Base-by-base conservation (phyloP, 2,329 filamentous ascomycete species). In the Chaetoscypha palmicola region DNA sequence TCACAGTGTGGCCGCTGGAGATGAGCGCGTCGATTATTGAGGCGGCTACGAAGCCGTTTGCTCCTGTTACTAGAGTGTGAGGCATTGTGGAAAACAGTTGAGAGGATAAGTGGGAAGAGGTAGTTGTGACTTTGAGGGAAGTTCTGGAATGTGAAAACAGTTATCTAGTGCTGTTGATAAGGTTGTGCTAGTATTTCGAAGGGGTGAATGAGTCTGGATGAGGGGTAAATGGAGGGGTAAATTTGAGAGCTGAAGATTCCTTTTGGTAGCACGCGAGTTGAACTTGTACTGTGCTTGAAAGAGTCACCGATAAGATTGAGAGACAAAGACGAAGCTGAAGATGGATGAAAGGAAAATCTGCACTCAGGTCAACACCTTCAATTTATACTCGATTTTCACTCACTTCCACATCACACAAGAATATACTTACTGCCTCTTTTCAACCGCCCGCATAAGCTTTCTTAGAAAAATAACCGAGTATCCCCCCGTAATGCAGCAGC, bases 1-100 rank as follows among this genome's bases (percentile, higher is more conserved):
- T 51, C 10, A 61, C 54, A 22, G 46, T 24, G 50, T 59, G 52
- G 39, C 56, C 54, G 10, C 40, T 22, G 12, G 45, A 36, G 32
- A 61, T 47, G 23, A 61, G 56, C 19, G 52, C 41, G 45, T 59
- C 50, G 38, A 61, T 55, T 19, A 60, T 45, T 33, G 57, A 53
- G 3, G 57, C 52, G 21, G 53, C 58, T 1, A 61, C 50, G 43
- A 61, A 60, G 24, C 54, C 55, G 45, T 61, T 61, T 21, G 58
- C 58, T 14, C 58, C 58, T 19, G 58, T 61, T 33, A 61, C 48
- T 34, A 61, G 56, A n/a, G 53, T 56, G 31, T 50, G 48, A 8
- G 59, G 55, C 58, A 62, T 62, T 35, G 39, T 54, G 45, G 36
- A 14, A 14, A 19, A 19, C 7, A 12, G 14, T 12, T 36, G 5